Percentiles rank a stretch among this genome's conserved stretches.
phyloP scores from a whole-genome alignment of 2,329 filamentous ascomycete species.

The Torrubiella hemipterigena region DNA sequence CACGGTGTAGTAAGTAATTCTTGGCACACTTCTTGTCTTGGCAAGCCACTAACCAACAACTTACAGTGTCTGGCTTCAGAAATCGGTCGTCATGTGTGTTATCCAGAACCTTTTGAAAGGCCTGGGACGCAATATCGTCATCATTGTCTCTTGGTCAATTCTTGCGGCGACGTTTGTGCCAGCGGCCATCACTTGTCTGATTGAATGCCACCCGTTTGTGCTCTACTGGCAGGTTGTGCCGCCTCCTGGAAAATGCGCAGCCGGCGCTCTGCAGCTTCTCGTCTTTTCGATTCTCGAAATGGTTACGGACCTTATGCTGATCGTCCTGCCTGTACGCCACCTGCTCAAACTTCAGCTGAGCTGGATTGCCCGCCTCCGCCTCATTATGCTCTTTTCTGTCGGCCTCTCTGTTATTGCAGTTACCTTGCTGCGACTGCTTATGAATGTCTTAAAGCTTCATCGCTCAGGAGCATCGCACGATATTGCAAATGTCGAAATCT shows the following conservation, averaged over 20 bases:
- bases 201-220: background rate
- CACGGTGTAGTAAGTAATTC: background rate
- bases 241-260: background rate
- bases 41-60: background rate
- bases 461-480: background rate
- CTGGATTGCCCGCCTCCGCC: background rate
- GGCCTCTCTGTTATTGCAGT: background rate
- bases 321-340: background rate
- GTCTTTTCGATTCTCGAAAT: conserved; percentile 1
- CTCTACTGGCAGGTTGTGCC: background rate
- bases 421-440: background rate
- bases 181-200: background rate
- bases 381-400: background rate
- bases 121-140: background rate
- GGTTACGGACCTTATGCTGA: background rate
- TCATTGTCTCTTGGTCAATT: background rate
- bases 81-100: background rate
- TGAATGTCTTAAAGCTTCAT: background rate
- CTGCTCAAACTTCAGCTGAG: background rate
- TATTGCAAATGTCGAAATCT: background rate
- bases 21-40: background rate
- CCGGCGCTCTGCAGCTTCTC: background rate
- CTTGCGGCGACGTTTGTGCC: background rate
- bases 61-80: background rate
- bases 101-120: background rate